Evolutionary conservation across 345 rosid genomes (phyloP).

Genomic region (Hibiscus trionum): DNA sequence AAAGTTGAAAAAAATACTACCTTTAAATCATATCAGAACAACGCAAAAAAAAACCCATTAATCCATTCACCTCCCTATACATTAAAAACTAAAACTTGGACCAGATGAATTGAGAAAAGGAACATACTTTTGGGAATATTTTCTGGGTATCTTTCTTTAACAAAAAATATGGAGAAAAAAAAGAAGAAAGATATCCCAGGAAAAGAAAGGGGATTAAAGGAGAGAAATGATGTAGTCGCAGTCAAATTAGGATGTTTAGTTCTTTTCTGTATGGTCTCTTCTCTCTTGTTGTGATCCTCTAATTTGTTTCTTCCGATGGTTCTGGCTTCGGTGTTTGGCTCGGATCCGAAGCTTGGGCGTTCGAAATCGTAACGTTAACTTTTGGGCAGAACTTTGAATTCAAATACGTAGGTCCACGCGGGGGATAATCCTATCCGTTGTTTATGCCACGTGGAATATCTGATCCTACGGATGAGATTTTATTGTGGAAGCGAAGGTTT

Average conservation of each 20-base stretch:
- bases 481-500: neutral
- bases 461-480: neutral
- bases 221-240: neutral
- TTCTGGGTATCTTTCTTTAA: neutral
- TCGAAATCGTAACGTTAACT: slow-evolving; percentile 22
- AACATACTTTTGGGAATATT: neutral
- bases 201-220: neutral
- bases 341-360: slow-evolving; percentile 1
- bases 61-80: slow-evolving; percentile 1
- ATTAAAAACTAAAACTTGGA: neutral
- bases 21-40: neutral
- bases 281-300: neutral
- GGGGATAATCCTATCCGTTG: slow-evolving; percentile 7
- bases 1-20: neutral
- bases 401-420: slow-evolving; percentile 14
- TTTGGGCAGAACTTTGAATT: slow-evolving; percentile 19
- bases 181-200: neutral
- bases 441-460: neutral
- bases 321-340: neutral
- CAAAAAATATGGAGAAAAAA: neutral
- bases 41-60: neutral
- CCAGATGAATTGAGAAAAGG: neutral
- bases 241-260: neutral
- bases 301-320: neutral
- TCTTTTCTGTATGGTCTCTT: neutral